Evolutionary conservation across 192 early-diverging fungal species (phyloP).

Genomic region (Backusella morwellensis): DNA sequence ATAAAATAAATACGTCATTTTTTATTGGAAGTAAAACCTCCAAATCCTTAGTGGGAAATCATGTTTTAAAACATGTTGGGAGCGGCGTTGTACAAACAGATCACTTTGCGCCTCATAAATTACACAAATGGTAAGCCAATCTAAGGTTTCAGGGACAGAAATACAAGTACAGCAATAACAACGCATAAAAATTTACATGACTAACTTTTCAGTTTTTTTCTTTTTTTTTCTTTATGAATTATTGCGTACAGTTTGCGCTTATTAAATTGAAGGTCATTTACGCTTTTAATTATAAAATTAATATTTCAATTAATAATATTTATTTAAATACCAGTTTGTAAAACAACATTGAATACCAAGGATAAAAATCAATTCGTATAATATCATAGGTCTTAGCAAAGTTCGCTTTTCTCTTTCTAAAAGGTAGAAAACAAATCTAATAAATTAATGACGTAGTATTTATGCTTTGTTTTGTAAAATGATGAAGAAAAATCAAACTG

Average conservation of each 20-base stretch:
- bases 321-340: background rate
- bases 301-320: background rate
- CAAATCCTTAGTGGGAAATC: background rate
- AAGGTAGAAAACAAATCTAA: background rate
- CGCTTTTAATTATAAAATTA: background rate
- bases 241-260: background rate
- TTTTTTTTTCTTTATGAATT: background rate
- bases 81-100: background rate
- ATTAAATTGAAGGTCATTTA: background rate
- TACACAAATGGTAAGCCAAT: slow-evolving; percentile 2
- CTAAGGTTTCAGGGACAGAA: background rate
- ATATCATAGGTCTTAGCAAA: background rate
- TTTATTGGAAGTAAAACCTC: background rate
- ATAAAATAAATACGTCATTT: background rate
- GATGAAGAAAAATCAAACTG: background rate
- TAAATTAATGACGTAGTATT: background rate
- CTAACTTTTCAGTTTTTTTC: background rate
- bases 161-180: background rate
- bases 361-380: background rate
- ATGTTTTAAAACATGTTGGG: background rate
- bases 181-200: background rate
- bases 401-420: background rate
- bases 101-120: background rate
- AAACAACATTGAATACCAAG: background rate
- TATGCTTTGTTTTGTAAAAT: background rate